Evolutionary conservation across 164 flowering plant species (phyloP).

Genomic region (Magnolia changhungtana): DNA sequence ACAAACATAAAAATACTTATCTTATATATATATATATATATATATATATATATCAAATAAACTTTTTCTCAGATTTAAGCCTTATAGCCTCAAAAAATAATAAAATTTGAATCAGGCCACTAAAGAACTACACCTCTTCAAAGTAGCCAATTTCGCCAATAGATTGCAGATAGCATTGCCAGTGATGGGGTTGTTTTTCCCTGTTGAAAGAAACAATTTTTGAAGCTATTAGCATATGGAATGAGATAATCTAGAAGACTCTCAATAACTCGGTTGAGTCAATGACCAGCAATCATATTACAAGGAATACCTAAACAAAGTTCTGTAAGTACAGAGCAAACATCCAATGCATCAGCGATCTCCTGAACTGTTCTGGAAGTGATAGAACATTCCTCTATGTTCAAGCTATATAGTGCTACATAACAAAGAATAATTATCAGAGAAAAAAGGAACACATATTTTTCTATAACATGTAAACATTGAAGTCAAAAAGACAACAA

Average conservation of each 20-base stretch:
- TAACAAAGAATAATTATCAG: constrained; percentile 12
- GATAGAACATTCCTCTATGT: constrained; percentile 75
- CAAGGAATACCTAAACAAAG: constrained; percentile 61
- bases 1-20: no score
- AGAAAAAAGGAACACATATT: background rate
- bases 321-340: constrained; percentile 60
- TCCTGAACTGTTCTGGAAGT: constrained; percentile 90
- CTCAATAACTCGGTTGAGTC: background rate
- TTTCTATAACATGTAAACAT: background rate
- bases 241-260: background rate
- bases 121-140: constrained; percentile 47
- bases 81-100: background rate
- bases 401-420: constrained; percentile 79
- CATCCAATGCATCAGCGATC: constrained; percentile 75
- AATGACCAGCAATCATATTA: background rate
- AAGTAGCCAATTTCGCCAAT: constrained; percentile 55
- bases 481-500: background rate
- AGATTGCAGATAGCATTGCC: constrained; percentile 54
- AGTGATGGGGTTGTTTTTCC: constrained; percentile 68
- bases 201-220: constrained; percentile 32
- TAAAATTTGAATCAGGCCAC: no score
- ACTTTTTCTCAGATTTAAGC: background rate
- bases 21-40: no score
- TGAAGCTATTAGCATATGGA: background rate
- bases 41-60: no score